These are phyloP conservation scores for Chytriomyces hyalinus DNA, from an alignment of 192 early-diverging fungal species.

Conservation along the genomic window DNA sequence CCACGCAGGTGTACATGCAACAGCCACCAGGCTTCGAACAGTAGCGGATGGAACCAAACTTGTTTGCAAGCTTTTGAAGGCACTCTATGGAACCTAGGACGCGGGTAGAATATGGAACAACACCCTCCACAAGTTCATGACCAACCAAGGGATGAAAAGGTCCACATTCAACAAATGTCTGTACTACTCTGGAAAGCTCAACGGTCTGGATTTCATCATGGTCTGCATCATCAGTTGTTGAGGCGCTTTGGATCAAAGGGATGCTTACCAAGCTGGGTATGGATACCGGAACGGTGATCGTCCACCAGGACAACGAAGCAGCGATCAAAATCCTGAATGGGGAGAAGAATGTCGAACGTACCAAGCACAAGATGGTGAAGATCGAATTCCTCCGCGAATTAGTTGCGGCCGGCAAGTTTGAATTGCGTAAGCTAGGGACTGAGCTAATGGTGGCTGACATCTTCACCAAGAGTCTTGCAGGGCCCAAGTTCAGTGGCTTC, in stretches of 20 bases:
- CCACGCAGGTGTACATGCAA: constrained; percentile 39
- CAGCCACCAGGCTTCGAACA: constrained; percentile 29
- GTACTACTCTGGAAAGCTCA: too few relatives aligned
- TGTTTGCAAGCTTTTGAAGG: neutral
- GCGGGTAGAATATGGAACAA: constrained; percentile 29
- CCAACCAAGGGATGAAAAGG: neutral
- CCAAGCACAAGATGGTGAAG: constrained; percentile 12
- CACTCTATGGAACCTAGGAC: constrained; percentile 43
- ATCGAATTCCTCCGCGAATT: neutral
- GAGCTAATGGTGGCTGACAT: constrained; percentile 3
- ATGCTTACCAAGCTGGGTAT: neutral
- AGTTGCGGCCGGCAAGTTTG: neutral
- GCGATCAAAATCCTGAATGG: neutral
- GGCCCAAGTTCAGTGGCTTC: too few relatives aligned
- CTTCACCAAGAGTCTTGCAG: neutral
- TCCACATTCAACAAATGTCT: too few relatives aligned
- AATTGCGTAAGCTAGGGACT: neutral
- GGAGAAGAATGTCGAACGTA: neutral
- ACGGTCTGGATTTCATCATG: too few relatives aligned
- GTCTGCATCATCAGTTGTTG: neutral
- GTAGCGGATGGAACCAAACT: neutral
- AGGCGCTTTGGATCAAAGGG: constrained; percentile 9
- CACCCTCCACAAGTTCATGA: constrained; percentile 2
- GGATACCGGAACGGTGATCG: neutral
- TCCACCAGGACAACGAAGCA: constrained; percentile 11